These are phyloP conservation scores for Fraxinus cuspidata DNA, from an alignment of 257 asterid genomes.

Conservation along the genomic window DNA sequence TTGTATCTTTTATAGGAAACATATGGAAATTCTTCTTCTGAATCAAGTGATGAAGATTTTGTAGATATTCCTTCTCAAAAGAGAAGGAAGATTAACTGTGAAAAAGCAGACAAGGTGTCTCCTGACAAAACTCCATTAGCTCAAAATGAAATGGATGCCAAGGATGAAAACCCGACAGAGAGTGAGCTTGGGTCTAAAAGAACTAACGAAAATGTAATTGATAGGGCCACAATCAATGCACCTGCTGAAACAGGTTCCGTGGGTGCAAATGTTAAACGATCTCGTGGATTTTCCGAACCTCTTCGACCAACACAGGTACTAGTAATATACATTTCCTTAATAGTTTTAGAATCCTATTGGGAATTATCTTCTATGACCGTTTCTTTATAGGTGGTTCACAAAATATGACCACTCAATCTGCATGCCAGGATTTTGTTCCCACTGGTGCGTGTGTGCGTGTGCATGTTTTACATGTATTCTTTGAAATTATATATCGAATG, in stretches of 20 bases:
- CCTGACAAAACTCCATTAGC: slow-evolving; percentile 29
- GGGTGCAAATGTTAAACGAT: slow-evolving; percentile 37
- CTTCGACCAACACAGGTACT: slow-evolving; percentile 85
- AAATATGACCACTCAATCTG: slow-evolving; percentile 3
- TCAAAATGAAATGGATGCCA: slow-evolving; percentile 22
- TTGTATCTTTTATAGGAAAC: slow-evolving; percentile 58
- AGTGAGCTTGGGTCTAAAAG: slow-evolving; percentile 31
- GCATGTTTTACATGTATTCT: neutral
- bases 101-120: slow-evolving; percentile 39
- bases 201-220: slow-evolving; percentile 28
- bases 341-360: slow-evolving; percentile 1
- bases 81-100: slow-evolving; percentile 44
- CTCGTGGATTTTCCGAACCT: too few relatives aligned
- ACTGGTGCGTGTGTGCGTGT: neutral
- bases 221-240: slow-evolving; percentile 29
- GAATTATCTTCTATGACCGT: slow-evolving; percentile 14
- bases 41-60: slow-evolving; percentile 91
- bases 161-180: slow-evolving; percentile 36
- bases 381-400: slow-evolving; percentile 3
- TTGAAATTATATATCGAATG: neutral
- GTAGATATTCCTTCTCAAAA: slow-evolving; percentile 48
- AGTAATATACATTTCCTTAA: slow-evolving; percentile 9
- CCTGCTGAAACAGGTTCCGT: slow-evolving; percentile 44
- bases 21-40: slow-evolving; percentile 71
- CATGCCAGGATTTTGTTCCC: neutral